Conservation (phyloP, 805 yeast genomes). For the Ogataea zsoltii region DNA sequence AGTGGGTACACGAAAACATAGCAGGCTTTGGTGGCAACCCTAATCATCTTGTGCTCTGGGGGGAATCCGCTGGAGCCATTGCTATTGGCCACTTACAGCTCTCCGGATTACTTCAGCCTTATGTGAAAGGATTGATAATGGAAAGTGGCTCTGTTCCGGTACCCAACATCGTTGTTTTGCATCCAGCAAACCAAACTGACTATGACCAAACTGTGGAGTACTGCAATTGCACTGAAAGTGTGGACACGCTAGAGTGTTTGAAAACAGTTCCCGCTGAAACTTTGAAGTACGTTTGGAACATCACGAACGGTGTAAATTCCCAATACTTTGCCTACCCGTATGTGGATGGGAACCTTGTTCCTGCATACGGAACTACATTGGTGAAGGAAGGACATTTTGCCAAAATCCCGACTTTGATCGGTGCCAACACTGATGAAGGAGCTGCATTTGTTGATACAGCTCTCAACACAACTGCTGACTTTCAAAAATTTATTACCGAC, state of each 20-base stretch:
- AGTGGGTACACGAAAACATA: slow-evolving; percentile 4
- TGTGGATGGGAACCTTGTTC: slow-evolving; percentile 2
- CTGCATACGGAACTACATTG: slow-evolving; percentile 2
- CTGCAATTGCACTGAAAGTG: neutral
- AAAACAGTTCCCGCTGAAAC: neutral
- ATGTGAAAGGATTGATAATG: slow-evolving; percentile 4
- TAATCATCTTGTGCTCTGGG: slow-evolving; percentile 4
- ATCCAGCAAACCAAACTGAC: neutral
- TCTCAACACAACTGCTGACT: neutral
- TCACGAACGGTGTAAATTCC: neutral
- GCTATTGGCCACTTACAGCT: slow-evolving; percentile 1
- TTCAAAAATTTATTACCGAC: neutral
- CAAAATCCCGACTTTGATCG: neutral
- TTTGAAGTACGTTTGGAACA: slow-evolving; percentile 1
- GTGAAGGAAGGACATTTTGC: neutral
- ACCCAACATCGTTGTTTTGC: neutral
- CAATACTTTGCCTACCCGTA: neutral
- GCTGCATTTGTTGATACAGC: neutral
- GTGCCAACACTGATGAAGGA: slow-evolving; percentile 2
- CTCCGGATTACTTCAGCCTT: neutral
- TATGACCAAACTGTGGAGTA: neutral
- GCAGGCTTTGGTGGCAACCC: slow-evolving; percentile 1
- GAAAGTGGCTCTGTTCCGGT: neutral
- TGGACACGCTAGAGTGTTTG: slow-evolving; percentile 2
- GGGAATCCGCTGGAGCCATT: slow-evolving; percentile 3